Base-by-base conservation (phyloP, 305 asterid species). In the Withania somnifera region DNA sequence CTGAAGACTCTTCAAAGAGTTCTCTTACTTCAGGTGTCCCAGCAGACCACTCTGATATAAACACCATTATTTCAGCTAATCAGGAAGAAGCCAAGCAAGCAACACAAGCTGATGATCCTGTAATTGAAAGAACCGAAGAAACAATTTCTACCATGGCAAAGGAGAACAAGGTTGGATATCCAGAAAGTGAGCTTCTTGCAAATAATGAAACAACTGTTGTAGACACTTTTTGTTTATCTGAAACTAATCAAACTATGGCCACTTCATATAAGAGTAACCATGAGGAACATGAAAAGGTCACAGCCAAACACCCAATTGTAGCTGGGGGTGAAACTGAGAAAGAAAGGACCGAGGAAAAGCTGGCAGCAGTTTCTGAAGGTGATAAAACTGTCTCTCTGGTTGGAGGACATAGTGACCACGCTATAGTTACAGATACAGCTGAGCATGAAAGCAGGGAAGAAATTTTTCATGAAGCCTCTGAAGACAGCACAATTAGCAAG, bases 251-350 rank as follows among this genome's bases (percentile, higher is more conserved):
- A 84, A 63, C 81, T 82, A 32, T 78, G 11, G 69, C 11, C 40
- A 83, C 11, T 76, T n/a, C 17, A 86, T 7, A 68, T 80, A 80
- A 85, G 82, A 80, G 77, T 63, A 84, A 81, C 60, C 82, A 40
- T 34, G 81, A n/a, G 0, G 24, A 83, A 80, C 90, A 75, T 56
- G 89, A 76, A 54, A 83, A 80, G 61, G 50, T 82, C 47, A 66
- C 66, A 38, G 28, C 42, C 19, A 61, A 47, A 75, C 36, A 32
- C 47, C 85, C 69, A 66, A 83, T 73, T 54, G 81, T 45, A 57
- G 79, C 83, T 68, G 84, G 76, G 77, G 80, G 57, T 80, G 89
- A 68, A 83, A 85, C 80, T 15, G 82, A 34, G 63, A 83, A 83
- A 86, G 90, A 66, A 78, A 87, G 77, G 82, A 45, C 81, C 2